A percentile compares a stretch with the other conserved stretches of the same genome.
phyloP scores from a whole-genome alignment of 306 rosid genomes.

The Quercus ilex region DNA sequence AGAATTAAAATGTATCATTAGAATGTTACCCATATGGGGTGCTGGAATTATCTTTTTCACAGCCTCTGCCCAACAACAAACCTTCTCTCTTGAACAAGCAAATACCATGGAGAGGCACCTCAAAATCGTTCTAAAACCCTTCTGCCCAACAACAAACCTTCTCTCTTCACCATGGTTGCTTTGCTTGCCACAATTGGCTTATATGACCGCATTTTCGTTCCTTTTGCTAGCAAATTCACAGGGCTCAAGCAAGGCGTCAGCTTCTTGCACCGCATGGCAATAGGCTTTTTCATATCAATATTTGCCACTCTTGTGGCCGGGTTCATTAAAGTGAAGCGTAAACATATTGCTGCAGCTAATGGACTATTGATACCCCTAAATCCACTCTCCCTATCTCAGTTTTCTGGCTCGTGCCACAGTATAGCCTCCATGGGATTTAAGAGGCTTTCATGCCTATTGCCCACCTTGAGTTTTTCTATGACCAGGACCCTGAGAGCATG shows the following conservation, averaged over 20 bases:
- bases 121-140: conserved; percentile 39
- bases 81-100: conserved; percentile 46
- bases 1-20: conserved; percentile 43
- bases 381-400: conserved; percentile 38
- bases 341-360: conserved; percentile 17
- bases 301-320: conserved; percentile 48
- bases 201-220: conserved; percentile 44
- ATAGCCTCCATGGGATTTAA: conserved; percentile 45
- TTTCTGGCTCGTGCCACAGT: conserved; percentile 51
- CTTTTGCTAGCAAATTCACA: conserved; percentile 29
- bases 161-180: conserved; percentile 25
- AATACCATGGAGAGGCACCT: conserved; percentile 41
- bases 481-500: conserved; percentile 54
- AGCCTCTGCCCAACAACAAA: conserved; percentile 46
- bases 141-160: conserved; percentile 32
- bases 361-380: conserved; percentile 12
- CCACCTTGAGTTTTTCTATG: conserved; percentile 50
- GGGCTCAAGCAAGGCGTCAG: conserved; percentile 48
- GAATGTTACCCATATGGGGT: conserved; percentile 57
- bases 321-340: conserved; percentile 34
- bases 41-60: conserved; percentile 45
- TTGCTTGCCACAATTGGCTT: conserved; percentile 42
- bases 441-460: conserved; percentile 57
- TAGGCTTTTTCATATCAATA: conserved; percentile 44
- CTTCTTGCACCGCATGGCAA: conserved; percentile 46